These are phyloP conservation scores for Terfezia claveryi DNA, from an alignment of 495 filamentous ascomycete genomes.

Conservation along the genomic window DNA sequence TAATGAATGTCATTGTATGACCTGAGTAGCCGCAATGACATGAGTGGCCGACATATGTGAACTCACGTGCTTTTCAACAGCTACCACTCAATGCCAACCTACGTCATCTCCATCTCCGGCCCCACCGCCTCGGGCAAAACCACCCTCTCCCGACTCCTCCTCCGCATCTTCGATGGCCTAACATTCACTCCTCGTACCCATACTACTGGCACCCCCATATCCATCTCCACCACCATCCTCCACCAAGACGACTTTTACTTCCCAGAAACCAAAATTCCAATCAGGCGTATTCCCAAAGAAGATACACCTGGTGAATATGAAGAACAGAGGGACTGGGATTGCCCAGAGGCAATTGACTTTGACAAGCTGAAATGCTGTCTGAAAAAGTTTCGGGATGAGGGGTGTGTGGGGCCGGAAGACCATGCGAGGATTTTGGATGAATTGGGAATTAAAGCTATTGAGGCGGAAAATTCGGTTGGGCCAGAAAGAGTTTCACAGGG, in stretches of 20 bases:
- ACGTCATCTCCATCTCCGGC: constrained; percentile 52
- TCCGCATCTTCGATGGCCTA: constrained; percentile 38
- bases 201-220: neutral
- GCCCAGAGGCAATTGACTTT: constrained; percentile 47
- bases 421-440: neutral
- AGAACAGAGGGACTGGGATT: constrained; percentile 52
- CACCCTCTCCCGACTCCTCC: constrained; percentile 51
- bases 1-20: too few relatives aligned
- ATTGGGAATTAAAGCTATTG: neutral
- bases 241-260: constrained; percentile 75
- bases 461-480: neutral
- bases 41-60: too few relatives aligned
- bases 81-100: constrained; percentile 18
- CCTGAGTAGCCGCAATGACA: too few relatives aligned
- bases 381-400: constrained; percentile 37
- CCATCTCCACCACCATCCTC: neutral
- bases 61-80: too few relatives aligned
- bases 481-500: neutral
- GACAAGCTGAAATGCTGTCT: constrained; percentile 38
- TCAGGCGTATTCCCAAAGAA: constrained; percentile 9
- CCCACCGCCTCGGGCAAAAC: constrained; percentile 64
- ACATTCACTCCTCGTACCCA: constrained; percentile 50
- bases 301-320: neutral
- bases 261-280: constrained; percentile 44
- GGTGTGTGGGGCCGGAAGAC: neutral